Base-by-base conservation (phyloP, 495 filamentous ascomycete species). In the Xylaria telfairii region DNA sequence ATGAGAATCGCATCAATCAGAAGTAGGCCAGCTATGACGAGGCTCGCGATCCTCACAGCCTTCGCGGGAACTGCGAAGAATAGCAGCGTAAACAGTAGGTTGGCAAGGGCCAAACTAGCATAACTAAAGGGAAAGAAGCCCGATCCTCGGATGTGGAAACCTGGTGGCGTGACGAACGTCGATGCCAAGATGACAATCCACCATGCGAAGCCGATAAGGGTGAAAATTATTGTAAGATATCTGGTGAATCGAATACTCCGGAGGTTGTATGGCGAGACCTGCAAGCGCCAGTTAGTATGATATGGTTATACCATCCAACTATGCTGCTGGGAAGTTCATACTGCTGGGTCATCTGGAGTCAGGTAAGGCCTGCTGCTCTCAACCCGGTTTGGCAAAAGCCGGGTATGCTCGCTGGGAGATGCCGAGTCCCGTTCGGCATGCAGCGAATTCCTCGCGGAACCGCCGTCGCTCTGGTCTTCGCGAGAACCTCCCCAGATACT, bases 191-290 rank as follows among this genome's bases (percentile, higher is more conserved):
- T 84, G 65, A 98, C 81, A 9, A 92, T 85, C 95, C 96, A 98
- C 95, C 96, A 99, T 49, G 93, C 74, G 73, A 97, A 93, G 76
- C 87, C 91, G 74, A 97, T 78, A 68, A 78, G 70, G 37, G 94
- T 84, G 74, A 97, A 91, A 62, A 92, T 65, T 68, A 95, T 86
- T 4, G 92, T 92, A 47, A 94, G 75, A 77, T 87, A 91, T 72
- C 93, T 89, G 17, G 95, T 81, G 41, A 91, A 85, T 37, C 96
- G 90, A 46, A 99, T 92, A 71, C 89, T 92, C 89, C 92, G 97
- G 64, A 98, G 89, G 76, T 99, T 99, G 82, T 97, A 97, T 0
- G 96, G 96, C 1, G 96, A 94, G 39, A 98, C 92, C 92, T 95
- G 67, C 17, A n/a, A 44, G 21, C 46, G 32, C 30, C 30, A 53